Percentiles rank a stretch among this genome's conserved stretches.
Conservation (phyloP, 2,329 filamentous ascomycete species). For the Ophiostoma quercus region DNA sequence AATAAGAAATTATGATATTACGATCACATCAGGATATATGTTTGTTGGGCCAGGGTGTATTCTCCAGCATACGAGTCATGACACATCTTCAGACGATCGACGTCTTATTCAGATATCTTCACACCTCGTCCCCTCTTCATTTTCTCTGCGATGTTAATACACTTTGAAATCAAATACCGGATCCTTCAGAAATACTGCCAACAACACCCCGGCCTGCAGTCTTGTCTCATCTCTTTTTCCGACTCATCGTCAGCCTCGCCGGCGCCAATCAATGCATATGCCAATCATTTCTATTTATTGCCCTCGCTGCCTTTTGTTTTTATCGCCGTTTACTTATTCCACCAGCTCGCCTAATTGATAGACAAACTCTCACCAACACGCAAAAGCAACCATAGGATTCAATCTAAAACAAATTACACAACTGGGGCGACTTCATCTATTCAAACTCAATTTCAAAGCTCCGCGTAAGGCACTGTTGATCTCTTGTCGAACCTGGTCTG, state of each 20-base stretch:
- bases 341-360: not conserved
- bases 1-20: not conserved
- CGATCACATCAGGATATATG: not conserved
- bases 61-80: not conserved
- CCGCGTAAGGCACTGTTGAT: slow-evolving; percentile 1
- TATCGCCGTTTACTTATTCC: not conserved
- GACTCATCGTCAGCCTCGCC: not conserved
- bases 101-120: not conserved
- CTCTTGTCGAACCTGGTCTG: not conserved
- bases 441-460: not conserved
- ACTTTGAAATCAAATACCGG: not conserved
- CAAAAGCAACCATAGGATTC: not conserved
- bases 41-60: not conserved
- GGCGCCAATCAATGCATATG: not conserved
- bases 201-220: not conserved
- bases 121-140: not conserved
- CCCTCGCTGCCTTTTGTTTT: too few species aligned
- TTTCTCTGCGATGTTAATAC: not conserved
- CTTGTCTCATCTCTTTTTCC: not conserved
- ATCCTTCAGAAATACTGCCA: too few species aligned
- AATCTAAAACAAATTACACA: not conserved
- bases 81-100: not conserved
- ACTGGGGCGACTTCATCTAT: not conserved
- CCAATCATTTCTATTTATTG: too few species aligned
- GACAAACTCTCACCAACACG: not conserved